phyloP scores from a whole-genome alignment of 1,139 yeast species.

The Debaryomycetaceae sp. region DNA sequence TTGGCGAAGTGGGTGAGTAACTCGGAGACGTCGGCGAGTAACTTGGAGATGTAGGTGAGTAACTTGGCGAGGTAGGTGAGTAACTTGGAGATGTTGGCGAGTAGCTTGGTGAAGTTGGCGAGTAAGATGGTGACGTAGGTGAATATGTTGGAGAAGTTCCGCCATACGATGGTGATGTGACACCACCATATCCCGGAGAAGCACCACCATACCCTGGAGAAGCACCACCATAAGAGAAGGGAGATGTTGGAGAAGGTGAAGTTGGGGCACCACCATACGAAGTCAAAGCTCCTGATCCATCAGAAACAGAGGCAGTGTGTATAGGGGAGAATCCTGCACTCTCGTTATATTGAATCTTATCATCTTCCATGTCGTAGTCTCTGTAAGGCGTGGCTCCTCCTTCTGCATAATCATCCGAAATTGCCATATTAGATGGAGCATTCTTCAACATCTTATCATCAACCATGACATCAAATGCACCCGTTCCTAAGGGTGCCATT shows the following conservation, averaged over 20 bases:
- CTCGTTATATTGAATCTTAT: conserved; percentile 70
- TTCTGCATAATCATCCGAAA: conserved; percentile 47
- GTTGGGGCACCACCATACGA: conserved; percentile 78
- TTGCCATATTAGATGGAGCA: conserved; percentile 54
- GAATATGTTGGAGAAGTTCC: conserved; percentile 44
- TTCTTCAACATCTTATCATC: conserved; percentile 83
- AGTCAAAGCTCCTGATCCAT: conserved; percentile 86
- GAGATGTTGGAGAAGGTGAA: conserved; percentile 53
- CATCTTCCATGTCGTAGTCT: conserved; percentile 72
- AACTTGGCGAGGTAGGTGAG: conserved; percentile 73
- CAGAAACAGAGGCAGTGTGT: conserved; percentile 80
- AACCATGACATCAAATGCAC: conserved; percentile 93
- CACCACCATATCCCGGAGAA: conserved; percentile 57
- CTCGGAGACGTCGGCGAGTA: conserved; percentile 55
- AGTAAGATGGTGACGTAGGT: conserved; percentile 50
- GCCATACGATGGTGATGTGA: conserved; percentile 49
- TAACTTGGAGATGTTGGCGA: conserved; percentile 72
- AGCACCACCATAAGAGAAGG: conserved; percentile 58
- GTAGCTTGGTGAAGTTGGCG: conserved; percentile 74
- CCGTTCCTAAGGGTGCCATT: conserved; percentile 98
- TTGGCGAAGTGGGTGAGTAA: conserved; percentile 69
- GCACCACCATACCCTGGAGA: conserved; percentile 57
- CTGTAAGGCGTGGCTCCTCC: conserved; percentile 97
- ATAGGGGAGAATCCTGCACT: conserved; percentile 93
- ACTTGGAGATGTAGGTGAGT: conserved; percentile 45